Base-by-base conservation (phyloP, 345 rosid genomes). In the Populus deltoides region DNA sequence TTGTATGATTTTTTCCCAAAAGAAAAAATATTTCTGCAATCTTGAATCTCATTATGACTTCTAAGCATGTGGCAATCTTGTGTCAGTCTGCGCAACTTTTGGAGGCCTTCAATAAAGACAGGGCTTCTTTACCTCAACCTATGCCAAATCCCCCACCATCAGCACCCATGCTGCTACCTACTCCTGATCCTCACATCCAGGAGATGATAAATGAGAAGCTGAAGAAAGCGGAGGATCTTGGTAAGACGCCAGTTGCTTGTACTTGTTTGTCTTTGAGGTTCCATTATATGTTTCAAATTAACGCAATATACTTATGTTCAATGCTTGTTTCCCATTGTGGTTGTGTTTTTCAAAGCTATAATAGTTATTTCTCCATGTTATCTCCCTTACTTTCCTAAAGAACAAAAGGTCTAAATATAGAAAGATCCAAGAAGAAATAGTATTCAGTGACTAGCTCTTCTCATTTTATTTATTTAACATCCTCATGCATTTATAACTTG, bases 131-230 rank as follows among this genome's bases (percentile, higher is more conserved):
- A 83, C 99, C 97, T 45, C 97, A 92, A 81, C 97, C 99, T 7
- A 74, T 85, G 38, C 97, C 91, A 77, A 90, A 89, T 73, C 93
- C 90, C 76, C 93, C 89, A 17, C 85, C 97, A 47, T 75, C 90
- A 85, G 90, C 95, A 76, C 85, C 95, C 45, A 78, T 93, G 84
- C 94, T 91, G 53, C 74, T 83, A 8, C 87, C 89, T 83, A 83
- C 92, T 33, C 97, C 93, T 1, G 99, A 97, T 90, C 86, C 97
- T 77, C 97, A 89, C 55, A 94, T 93, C 8, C 98, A 97, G 79
- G 99, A 94, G 82, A 92, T 97, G 99, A 97, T 97, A 81, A 94
- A 97, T 72, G 98, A 94, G 86, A 97, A 97, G 86, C 81, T 97
- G 79, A 94, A 92, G 90, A 97, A 91, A 89, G 99, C 99, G 2